Percentiles rank a stretch among this genome's conserved stretches.
Evolutionary conservation across 2,329 filamentous ascomycete genomes (phyloP).

Genomic region (Seiridium cupressi): DNA sequence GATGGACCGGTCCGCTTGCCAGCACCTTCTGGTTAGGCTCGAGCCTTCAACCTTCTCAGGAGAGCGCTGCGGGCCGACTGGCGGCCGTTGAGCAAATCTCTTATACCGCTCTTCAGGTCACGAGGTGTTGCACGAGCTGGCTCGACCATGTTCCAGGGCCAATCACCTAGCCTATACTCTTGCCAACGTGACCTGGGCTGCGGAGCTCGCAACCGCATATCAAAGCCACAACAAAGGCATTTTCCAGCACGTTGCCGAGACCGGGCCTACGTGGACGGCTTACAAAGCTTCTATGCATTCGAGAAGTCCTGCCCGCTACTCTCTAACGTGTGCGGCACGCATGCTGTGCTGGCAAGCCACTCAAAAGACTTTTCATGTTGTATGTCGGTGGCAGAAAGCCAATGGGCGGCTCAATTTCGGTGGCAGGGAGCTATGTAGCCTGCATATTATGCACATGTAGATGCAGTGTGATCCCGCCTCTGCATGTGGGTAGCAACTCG

Average conservation of each 20-base stretch:
- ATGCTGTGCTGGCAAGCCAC: no score
- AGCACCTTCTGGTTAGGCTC: neutral
- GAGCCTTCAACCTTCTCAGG: neutral
- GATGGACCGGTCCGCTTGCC: neutral
- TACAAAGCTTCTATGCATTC: neutral
- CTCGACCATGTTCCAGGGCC: neutral
- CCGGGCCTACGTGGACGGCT: neutral
- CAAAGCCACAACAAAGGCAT: neutral
- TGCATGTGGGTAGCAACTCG: neutral
- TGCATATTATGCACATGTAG: neutral
- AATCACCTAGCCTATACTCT: neutral
- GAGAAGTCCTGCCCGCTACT: neutral
- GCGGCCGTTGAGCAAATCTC: neutral
- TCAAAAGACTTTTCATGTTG: no score
- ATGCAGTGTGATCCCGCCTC: conserved; percentile 4
- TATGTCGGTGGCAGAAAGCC: neutral
- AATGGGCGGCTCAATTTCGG: neutral
- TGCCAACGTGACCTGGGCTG: conserved; percentile 1
- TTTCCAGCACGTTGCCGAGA: neutral
- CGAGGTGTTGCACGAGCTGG: neutral
- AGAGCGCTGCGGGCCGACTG: conserved; percentile 1
- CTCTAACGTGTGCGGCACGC: neutral
- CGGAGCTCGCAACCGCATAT: neutral
- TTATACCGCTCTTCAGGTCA: conserved; percentile 5
- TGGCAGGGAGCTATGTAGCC: neutral